Evolutionary conservation across 1,139 yeast genomes (phyloP), one percentile per base, ranked within the genome.

Genomic region (Kodamaea fungicola): DNA sequence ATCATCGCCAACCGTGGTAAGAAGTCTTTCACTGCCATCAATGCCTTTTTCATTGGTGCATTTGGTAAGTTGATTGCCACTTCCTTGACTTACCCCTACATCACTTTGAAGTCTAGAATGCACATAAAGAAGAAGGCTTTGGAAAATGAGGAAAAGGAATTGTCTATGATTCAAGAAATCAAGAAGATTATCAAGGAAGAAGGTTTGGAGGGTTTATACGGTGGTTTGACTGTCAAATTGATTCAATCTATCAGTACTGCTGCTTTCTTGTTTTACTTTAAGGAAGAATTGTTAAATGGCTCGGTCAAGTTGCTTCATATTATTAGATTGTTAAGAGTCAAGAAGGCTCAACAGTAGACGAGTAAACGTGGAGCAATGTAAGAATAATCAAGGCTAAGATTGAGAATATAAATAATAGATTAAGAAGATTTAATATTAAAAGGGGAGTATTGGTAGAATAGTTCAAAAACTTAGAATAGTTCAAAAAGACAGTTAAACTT

Each of bases 61-160:
- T 59, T 89, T 34, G 95, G 96, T 32, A 90, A 90, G 64, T 72
- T 90, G 48, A 71, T 85, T 41, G 96, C 97, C 13, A 89, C 97
- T 9, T 73, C 83, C 12, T 74, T 81, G 44, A 89, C 97, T 1
- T 89, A 89, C 59, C 97, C 97, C 4, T 87, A 88, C 61, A 83
- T 89, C 55, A 89, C 97, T 3, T 69, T 90, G 55, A 87, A 90
- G 63, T 73, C 96, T 12, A 80, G 97, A 57, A 81, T 87, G 83
- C 97, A 89, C 63, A 66, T 88, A 47, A 72, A 73, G 47, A 64
- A 62, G 56, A 74, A 70, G 50, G 62, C 64, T 46, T 59, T 59
- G 33, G 45, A 49, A 4, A 62, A 57, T 23, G 46, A 45, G 24
- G 62, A 57, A 24, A 46, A 45, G 24, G 40, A 57, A 34, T 60